Evolutionary conservation across 164 flowering plant species (phyloP).

Genomic region (Magnolia sinica): DNA sequence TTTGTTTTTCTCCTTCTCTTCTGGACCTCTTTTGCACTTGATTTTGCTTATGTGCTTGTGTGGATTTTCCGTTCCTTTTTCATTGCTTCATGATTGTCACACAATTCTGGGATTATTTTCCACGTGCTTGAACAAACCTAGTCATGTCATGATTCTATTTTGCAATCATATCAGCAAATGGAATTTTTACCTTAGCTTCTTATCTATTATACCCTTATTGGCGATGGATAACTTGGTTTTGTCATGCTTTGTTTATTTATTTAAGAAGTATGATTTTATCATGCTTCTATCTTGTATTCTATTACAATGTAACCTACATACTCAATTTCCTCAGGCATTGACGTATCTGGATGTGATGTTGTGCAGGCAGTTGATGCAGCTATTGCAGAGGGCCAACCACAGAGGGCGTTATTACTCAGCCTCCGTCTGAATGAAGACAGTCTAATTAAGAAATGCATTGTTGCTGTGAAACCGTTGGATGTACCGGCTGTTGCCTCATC

Average conservation of each 20-base stretch:
- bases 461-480: conserved; percentile 66
- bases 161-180: not conserved
- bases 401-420: conserved; percentile 72
- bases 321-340: conserved; percentile 1
- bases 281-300: not conserved
- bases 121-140: no score
- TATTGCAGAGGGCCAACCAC: conserved; percentile 52
- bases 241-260: no score
- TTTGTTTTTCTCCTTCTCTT: no score
- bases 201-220: not conserved
- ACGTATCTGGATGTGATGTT: conserved; percentile 2
- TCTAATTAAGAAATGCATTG: conserved; percentile 70
- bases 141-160: not conserved
- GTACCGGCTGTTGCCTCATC: conserved; percentile 68
- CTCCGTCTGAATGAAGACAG: conserved; percentile 85
- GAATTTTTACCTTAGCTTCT: no score
- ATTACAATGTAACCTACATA: not conserved
- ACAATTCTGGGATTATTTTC: not conserved
- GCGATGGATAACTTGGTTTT: not conserved
- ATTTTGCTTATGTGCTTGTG: no score
- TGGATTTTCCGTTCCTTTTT: no score
- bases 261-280: no score
- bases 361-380: conserved; percentile 82
- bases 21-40: no score
- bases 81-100: not conserved